phyloP scores from a whole-genome alignment of 345 rosid genomes.

The Cardamine occulta region DNA sequence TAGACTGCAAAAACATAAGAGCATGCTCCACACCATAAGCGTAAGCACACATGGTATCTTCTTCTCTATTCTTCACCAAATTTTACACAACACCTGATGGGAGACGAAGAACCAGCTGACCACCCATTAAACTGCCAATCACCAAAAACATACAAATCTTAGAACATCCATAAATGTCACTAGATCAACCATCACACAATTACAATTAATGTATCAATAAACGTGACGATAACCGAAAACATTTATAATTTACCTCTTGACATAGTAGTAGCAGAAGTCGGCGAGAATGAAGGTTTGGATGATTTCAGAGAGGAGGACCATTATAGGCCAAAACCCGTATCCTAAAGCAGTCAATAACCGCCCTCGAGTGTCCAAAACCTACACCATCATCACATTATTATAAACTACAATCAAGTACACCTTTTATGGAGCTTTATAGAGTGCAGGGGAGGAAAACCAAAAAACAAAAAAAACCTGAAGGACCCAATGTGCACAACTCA shows the following conservation, averaged over 20 bases:
- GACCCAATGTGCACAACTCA: conserved; percentile 94
- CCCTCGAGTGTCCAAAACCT: conserved; percentile 90
- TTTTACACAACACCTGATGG: conserved; percentile 84
- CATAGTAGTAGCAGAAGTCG: conserved; percentile 89
- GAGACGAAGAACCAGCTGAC: conserved; percentile 86
- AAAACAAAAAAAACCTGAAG: conserved; percentile 72
- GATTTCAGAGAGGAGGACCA: conserved; percentile 85
- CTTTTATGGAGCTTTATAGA: too few species aligned
- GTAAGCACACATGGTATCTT: conserved; percentile 2
- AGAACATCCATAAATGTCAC: background rate
- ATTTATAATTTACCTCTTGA: conserved; percentile 56
- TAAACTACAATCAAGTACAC: background rate
- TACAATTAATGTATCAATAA: background rate
- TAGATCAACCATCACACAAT: background rate
- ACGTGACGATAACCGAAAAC: background rate
- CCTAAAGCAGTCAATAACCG: conserved; percentile 77
- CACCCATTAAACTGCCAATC: conserved; percentile 70
- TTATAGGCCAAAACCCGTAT: conserved; percentile 83
- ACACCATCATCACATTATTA: conserved; percentile 19
- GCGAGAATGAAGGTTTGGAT: conserved; percentile 91
- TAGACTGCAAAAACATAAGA: conserved; percentile 25
- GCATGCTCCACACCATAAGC: conserved; percentile 21
- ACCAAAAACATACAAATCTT: background rate
- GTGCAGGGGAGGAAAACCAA: too few species aligned
- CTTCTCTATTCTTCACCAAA: conserved; percentile 29